A percentile compares a stretch with the other conserved stretches of the same genome.
Evolutionary conservation across 306 rosid species (phyloP).

Genomic region (Lupinus albus): DNA sequence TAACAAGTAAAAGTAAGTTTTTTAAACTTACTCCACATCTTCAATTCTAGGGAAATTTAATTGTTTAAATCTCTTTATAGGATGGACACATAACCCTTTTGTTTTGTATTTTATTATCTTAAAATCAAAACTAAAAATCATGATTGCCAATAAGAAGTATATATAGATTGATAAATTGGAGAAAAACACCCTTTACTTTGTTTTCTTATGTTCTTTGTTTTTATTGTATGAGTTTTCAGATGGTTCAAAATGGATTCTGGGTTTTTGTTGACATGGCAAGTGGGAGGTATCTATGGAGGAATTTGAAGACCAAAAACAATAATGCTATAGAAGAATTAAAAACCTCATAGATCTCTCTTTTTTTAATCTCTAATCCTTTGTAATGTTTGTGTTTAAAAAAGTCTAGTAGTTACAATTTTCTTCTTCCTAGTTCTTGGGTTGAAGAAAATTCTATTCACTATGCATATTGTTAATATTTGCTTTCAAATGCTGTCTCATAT

Average conservation of each 20-base stretch:
- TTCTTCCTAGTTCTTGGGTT: conserved; percentile 15
- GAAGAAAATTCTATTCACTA: conserved; percentile 31
- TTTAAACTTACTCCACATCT: too few species aligned
- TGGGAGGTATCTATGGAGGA: conserved; percentile 82
- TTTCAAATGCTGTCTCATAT: background rate
- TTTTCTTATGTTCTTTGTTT: background rate
- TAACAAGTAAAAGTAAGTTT: too few species aligned
- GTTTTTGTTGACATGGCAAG: conserved; percentile 76
- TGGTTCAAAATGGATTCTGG: conserved; percentile 64
- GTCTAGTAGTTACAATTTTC: conserved; percentile 20
- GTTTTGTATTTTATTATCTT: too few species aligned
- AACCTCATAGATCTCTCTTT: conserved; percentile 10
- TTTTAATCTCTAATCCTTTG: background rate
- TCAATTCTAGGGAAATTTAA: too few species aligned
- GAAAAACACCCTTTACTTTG: too few species aligned
- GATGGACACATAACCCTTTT: too few species aligned
- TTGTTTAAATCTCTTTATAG: too few species aligned
- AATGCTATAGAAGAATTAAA: conserved; percentile 30
- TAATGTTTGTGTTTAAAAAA: background rate
- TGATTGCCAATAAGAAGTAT: too few species aligned
- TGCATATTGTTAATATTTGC: conserved; percentile 9
- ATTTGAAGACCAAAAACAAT: conserved; percentile 49
- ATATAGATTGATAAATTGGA: too few species aligned
- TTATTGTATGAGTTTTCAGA: conserved; percentile 44
- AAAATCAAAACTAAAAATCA: too few species aligned